Base-by-base conservation (phyloP, 805 yeast genomes). In the Lachancea thermotolerans region DNA sequence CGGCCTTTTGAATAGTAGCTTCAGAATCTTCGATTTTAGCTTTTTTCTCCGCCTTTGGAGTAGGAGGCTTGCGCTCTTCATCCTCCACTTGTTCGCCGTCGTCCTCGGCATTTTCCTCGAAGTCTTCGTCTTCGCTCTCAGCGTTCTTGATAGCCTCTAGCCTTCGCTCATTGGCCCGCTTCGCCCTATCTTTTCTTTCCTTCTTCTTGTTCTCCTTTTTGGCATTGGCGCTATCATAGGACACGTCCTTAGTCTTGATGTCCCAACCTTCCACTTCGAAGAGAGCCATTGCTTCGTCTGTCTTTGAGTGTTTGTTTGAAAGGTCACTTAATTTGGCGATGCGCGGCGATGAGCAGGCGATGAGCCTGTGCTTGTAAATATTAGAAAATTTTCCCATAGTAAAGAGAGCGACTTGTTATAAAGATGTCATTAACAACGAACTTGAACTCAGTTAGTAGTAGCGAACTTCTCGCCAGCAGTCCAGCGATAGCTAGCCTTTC, bases 211-310 rank as follows among this genome's bases (percentile, higher is more conserved):
- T 60, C 44, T 56, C 51, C 16, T 58, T 56, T 45, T 62, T 61
- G 29, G 51, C 51, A 16, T 49, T 58, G 5, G 60, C 56, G 2
- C 72, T 71, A 27, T 75, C 79, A 35, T 68, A 59, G 2, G 74
- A 79, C 11, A 84, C 78, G 37, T 74, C 70, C 46, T 70, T 66
- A 39, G 72, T 58, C 51, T 79, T 77, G 43, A 87, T 60, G 51
- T 81, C 74, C 96, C 96, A 87, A 14, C 95, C 95, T 42, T 80
- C 86, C 16, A 84, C 89, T 59, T 82, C 75, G 59, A 87, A 87
- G 50, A 87, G 70, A 29, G 85, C 75, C 90, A 82, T 82, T 9
- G 36, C 11, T 9, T 14, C 21, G 15, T n/a, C 6, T 8, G 30
- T 11, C 16, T 5, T 21, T 14, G 36, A 2, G 12, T 18, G 30